Conservation (phyloP, 2,329 filamentous ascomycete species). For the Neospermospora avenae region DNA sequence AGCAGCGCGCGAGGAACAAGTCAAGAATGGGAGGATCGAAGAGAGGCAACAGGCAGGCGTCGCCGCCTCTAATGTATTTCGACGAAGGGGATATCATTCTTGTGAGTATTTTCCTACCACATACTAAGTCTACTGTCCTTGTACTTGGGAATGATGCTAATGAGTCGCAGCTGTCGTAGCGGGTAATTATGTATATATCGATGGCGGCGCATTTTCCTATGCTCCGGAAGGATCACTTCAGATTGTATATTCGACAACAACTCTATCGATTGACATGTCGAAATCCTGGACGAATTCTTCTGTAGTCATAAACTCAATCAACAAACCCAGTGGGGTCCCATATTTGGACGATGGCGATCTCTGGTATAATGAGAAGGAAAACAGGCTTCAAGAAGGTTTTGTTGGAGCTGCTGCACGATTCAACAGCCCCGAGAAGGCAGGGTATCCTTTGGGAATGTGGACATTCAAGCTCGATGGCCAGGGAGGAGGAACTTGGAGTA, state of each 20-base stretch:
- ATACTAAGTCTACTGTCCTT: neutral
- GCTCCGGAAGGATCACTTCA: neutral
- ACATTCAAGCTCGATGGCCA: constrained; percentile 6
- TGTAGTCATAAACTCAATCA: constrained; percentile 12
- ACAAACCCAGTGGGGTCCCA: constrained; percentile 8
- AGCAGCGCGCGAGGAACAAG: neutral
- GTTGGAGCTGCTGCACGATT: constrained; percentile 10
- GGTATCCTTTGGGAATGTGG: constrained; percentile 10
- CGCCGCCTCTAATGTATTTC: constrained; percentile 3
- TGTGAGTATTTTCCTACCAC: neutral
- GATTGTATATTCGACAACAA: constrained; percentile 8
- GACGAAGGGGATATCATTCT: constrained; percentile 11
- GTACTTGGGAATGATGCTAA: neutral
- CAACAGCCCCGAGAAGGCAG: constrained; percentile 5
- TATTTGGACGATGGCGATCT: constrained; percentile 6
- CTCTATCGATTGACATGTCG: constrained; percentile 17
- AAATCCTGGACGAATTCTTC: constrained; percentile 19
- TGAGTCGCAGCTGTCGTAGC: constrained; percentile 14
- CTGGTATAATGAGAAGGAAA: constrained; percentile 10
- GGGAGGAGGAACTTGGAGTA: constrained; percentile 12
- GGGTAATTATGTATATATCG: constrained; percentile 20
- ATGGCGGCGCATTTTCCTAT: constrained; percentile 19
- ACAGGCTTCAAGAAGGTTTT: constrained; percentile 2
- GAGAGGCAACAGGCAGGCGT: constrained; percentile 9
- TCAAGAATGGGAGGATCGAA: neutral